Conservation (phyloP, 179 eudicot species). For the Corrigiola litoralis region DNA sequence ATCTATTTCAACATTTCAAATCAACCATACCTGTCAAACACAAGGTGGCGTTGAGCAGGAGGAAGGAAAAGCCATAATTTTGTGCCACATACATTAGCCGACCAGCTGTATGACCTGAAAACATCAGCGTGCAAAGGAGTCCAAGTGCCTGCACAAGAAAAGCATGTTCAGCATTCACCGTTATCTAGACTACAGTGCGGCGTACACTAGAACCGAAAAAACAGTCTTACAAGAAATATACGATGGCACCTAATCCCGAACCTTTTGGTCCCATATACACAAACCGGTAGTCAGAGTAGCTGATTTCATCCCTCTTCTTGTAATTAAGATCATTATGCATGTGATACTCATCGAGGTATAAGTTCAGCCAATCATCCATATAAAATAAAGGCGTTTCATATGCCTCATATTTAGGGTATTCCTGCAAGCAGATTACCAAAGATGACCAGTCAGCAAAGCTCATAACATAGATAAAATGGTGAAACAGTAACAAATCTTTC, state of each 20-base stretch:
- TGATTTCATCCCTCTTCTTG: constrained; percentile 51
- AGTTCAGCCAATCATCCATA: constrained; percentile 89
- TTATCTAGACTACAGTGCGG: neutral
- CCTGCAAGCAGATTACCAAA: constrained; percentile 48
- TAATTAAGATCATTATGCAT: constrained; percentile 61
- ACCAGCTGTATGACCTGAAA: constrained; percentile 98
- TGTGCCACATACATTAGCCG: constrained; percentile 93
- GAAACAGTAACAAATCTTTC: neutral
- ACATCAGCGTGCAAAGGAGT: constrained; percentile 99
- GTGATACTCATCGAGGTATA: constrained; percentile 71
- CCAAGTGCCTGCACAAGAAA: constrained; percentile 85
- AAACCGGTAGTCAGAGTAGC: constrained; percentile 96
- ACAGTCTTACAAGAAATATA: constrained; percentile 29
- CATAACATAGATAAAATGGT: neutral
- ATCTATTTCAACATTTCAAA: neutral
- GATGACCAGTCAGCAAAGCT: constrained; percentile 1
- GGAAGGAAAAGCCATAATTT: constrained; percentile 87
- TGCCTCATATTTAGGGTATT: constrained; percentile 79
- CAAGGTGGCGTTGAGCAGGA: constrained; percentile 73
- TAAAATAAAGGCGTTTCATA: constrained; percentile 71
- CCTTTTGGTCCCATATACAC: constrained; percentile 99
- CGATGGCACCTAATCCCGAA: constrained; percentile 33
- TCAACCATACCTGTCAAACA: constrained; percentile 71
- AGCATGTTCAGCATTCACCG: constrained; percentile 1
- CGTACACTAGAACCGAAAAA: neutral